Conservation (phyloP, 1,284 basidiomycete genomes). For the Cystobasidiaceae sp. region DNA sequence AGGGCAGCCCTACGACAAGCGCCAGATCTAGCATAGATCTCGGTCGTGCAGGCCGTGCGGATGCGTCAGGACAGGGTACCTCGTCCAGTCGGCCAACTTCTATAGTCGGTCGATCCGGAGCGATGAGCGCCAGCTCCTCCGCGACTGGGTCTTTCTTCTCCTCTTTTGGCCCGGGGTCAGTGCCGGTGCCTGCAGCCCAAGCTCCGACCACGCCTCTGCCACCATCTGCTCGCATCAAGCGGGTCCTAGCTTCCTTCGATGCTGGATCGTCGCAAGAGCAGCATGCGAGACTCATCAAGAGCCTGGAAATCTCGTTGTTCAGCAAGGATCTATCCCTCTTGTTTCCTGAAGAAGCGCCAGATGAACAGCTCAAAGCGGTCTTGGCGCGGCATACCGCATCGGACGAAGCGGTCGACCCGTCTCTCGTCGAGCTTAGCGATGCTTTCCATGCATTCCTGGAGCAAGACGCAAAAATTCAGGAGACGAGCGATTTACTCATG, state of each 20-base stretch:
- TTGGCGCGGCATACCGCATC: slow-evolving; percentile 17
- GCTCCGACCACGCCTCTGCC: neutral
- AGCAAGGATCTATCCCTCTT: slow-evolving; percentile 20
- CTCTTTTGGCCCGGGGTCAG: no score
- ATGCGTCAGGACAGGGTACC: neutral
- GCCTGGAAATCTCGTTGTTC: slow-evolving; percentile 20
- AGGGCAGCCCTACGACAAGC: slow-evolving; percentile 1
- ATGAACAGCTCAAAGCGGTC: slow-evolving; percentile 20
- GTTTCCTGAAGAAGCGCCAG: slow-evolving; percentile 24
- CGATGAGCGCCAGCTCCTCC: slow-evolving; percentile 7
- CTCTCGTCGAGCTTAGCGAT: slow-evolving; percentile 16
- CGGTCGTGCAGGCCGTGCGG: neutral
- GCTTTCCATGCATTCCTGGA: slow-evolving; percentile 26
- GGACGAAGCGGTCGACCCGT: slow-evolving; percentile 1
- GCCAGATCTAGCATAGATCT: neutral
- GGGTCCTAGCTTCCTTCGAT: slow-evolving; percentile 6
- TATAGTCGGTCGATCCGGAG: neutral
- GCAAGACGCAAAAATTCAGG: neutral
- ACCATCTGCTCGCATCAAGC: slow-evolving; percentile 4
- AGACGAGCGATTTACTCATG: slow-evolving; percentile 13
- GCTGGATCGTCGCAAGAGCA: neutral
- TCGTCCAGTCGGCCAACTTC: slow-evolving; percentile 6
- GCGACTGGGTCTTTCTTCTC: neutral
- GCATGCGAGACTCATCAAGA: slow-evolving; percentile 10
- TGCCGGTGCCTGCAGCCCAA: neutral